These are phyloP conservation scores for Trifolium subterraneum DNA, from an alignment of 306 rosid species.

Conservation along the genomic window DNA sequence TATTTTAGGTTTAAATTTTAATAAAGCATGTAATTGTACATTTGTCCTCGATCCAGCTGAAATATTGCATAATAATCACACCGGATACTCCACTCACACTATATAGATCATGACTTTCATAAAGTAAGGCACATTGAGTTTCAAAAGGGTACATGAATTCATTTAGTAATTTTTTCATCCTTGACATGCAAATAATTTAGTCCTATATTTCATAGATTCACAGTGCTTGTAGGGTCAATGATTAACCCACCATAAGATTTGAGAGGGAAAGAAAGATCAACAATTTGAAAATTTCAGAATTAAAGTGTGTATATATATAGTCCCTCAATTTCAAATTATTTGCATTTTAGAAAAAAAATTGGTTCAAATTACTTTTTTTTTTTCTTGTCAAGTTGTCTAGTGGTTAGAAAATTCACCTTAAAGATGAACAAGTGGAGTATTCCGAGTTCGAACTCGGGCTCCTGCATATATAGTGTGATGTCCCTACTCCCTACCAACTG, in stretches of 20 bases:
- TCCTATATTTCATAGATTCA: conserved; percentile 4
- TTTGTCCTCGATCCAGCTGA: conserved; percentile 35
- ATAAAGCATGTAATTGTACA: conserved; percentile 1
- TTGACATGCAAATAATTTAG: conserved; percentile 53
- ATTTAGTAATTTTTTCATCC: conserved; percentile 42
- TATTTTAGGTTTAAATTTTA: conserved; percentile 28
- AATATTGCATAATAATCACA: conserved; percentile 37
- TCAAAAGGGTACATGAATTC: conserved; percentile 47
- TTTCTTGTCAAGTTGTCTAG: no score
- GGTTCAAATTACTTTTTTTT: no score
- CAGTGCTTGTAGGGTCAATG: conserved; percentile 51
- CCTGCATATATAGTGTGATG: no score
- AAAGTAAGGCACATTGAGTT: conserved; percentile 39
- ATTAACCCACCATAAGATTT: conserved; percentile 32
- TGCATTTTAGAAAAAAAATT: no score
- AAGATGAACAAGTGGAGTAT: no score
- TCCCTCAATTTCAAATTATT: no score
- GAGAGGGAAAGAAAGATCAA: conserved; percentile 49
- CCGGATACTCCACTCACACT: conserved; percentile 41
- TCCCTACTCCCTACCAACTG: no score
- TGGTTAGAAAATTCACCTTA: no score
- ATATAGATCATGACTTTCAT: conserved; percentile 39
- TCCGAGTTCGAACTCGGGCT: no score
- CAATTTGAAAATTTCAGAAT: conserved; percentile 48
- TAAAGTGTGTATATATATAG: conserved; percentile 12